Evolutionary conservation across 2,329 filamentous ascomycete genomes (phyloP), one percentile per base, ranked within the genome.

Genomic region (Cercospora brassicicola): DNA sequence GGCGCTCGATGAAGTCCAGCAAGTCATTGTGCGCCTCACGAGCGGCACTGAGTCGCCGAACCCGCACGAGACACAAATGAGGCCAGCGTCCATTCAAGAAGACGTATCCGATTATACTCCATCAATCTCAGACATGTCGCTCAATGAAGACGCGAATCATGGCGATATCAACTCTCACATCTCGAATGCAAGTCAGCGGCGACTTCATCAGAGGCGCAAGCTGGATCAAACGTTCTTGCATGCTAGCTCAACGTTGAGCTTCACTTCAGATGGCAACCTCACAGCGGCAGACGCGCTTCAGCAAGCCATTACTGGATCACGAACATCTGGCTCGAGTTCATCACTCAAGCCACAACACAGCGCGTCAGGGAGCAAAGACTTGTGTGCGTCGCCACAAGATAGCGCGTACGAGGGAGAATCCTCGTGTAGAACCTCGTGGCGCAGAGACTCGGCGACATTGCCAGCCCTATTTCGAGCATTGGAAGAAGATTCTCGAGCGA

Each of bases 1-100:
- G 28, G 74, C 76, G 65, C 73, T 78, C 36, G 70, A 75, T 36
- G 76, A 78, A 59, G 61, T 75, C 8, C 75, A 77, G 65, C 71
- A 68, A 13, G 69, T 75, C 30, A 75, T 74, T 45, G 73, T 75
- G 75, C 55, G 67, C 0, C 71, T 76, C 20, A 73, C 72, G 5
- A 76, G 72, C 61, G 69, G 68, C 57, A 73, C 71, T 8, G 73
- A 73, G 15, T 68, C 67, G 9, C 48, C 73, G 15, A 53, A 65
- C 4, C 67, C 72, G 6, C 30, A 61, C 18, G 67, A 71, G 33
- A 59, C 72, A 28, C 60, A 63, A 9, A 65, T 70, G 30, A 60
- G 67, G 7, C 53, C 61, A 10, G 67, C 64, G 20, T 66, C 60
- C 48, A 10, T 62, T 6, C 67, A 68, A 31, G 69, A 66, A 56